Evolutionary conservation across 306 rosid genomes (phyloP), one percentile per base, ranked within the genome.

Genomic region (Cajanus cajan): DNA sequence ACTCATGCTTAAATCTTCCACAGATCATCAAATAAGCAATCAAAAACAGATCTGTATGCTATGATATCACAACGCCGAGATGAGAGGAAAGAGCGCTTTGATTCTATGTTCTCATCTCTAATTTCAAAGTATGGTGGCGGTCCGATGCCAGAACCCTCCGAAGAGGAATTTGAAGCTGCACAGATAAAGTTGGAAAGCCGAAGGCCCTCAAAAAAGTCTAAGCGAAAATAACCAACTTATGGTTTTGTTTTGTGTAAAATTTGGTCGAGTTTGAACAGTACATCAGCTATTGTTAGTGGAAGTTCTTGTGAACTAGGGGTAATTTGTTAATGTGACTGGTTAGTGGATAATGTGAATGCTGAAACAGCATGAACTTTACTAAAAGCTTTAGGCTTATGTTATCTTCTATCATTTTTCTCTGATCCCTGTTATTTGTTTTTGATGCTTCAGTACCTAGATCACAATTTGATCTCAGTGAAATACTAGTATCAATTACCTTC

Each of bases 101-200:
- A 94, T 78, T 87, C 97, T 9, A 88, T 94, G 96, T 92, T 92
- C 87, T 85, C 97, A 10, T 84, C 93, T 71, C 73, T 94, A 68
- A 82, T 92, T 66, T 94, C 98, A 25, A 94, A 83, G 82, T 92
- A 92, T 65, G 96, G 97, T 5, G 89, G 91, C 18, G 61, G 67
- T 28, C 79, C 76, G 51, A 36, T 69, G 67, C 80, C 92, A 15
- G 94, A 92, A 81, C 97, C 98, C 25, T 83, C 94, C 0, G 98
- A 94, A 71, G 96, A 89, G 72, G 98, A 94, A 79, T 92, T 94
- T 62, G 91, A 90, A 82, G 97, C 94, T 79, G 73, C 90, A 10
- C 96, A 86, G 90, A 81, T 55, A 84, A 93, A 86, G 82, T 54
- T 93, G 33, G 96, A 93, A 82, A 81, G 83, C 40, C 82, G 87